phyloP scores from a whole-genome alignment of 495 filamentous ascomycete genomes.

The Aspergillus indologenus region DNA sequence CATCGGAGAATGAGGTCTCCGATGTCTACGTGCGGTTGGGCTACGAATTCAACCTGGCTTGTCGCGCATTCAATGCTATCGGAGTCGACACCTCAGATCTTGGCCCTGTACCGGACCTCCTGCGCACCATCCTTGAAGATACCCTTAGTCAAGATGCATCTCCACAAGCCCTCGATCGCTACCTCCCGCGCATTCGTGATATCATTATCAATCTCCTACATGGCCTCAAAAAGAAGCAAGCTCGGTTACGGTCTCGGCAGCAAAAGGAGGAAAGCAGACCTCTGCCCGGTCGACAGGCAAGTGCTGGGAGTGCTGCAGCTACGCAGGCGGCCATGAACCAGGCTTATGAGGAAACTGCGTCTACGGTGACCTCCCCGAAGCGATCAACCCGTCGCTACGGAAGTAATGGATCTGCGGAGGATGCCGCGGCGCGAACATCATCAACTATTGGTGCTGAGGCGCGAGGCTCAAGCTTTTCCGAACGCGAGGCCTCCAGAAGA shows the following conservation, averaged over 20 bases:
- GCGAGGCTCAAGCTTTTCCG: conserved; percentile 33
- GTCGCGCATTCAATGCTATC: conserved; percentile 91
- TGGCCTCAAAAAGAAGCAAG: conserved; percentile 93
- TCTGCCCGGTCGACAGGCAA: conserved; percentile 58
- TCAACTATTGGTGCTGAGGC: conserved; percentile 28
- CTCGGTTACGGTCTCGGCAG: conserved; percentile 78
- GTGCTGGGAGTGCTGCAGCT: conserved; percentile 62
- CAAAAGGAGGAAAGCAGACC: conserved; percentile 58
- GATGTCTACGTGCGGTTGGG: conserved; percentile 97
- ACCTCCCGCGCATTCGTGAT: conserved; percentile 88
- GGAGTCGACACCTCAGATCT: conserved; percentile 92
- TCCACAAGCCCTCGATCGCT: conserved; percentile 83
- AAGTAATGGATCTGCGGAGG: conserved; percentile 48
- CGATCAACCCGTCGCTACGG: conserved; percentile 48
- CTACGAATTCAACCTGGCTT: conserved; percentile 98
- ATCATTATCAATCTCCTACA: conserved; percentile 98
- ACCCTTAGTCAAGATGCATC: conserved; percentile 96
- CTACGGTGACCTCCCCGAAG: conserved; percentile 34
- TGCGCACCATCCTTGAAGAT: conserved; percentile 88
- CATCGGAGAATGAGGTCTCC: conserved; percentile 90
- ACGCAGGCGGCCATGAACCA: conserved; percentile 60
- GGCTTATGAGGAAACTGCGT: conserved; percentile 60
- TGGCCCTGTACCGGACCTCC: conserved; percentile 87
- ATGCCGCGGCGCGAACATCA: conserved; percentile 46
- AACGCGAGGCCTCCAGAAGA: conserved; percentile 45